phyloP scores from a whole-genome alignment of 352 stramenopile species.

The Phytophthora palmivora region DNA sequence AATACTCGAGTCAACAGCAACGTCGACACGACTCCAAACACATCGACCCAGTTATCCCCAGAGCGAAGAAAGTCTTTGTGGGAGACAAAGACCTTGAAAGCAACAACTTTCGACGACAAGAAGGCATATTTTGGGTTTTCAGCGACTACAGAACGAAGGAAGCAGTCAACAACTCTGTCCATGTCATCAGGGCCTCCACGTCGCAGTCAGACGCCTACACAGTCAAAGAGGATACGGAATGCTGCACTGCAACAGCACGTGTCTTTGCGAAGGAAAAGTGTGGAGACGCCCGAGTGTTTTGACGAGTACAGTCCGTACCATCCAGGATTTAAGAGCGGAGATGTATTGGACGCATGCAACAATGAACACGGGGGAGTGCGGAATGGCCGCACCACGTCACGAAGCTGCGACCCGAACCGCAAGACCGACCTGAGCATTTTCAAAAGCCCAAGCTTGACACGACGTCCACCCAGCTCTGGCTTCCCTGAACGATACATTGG shows the following conservation, averaged over 20 bases:
- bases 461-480: constrained; percentile 54
- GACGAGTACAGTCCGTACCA: constrained; percentile 87
- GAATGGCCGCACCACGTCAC: neutral
- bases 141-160: constrained; percentile 12
- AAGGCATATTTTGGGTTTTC: constrained; percentile 28
- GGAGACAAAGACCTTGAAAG: constrained; percentile 21
- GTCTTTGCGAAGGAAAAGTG: constrained; percentile 13
- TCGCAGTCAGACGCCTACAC: constrained; percentile 17
- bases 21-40: neutral
- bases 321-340: constrained; percentile 55
- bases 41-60: constrained; percentile 15
- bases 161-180: constrained; percentile 2
- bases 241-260: constrained; percentile 8
- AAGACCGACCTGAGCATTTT: constrained; percentile 84
- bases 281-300: constrained; percentile 64
- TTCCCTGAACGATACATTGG: constrained; percentile 84
- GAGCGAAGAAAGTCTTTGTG: constrained; percentile 34
- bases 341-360: constrained; percentile 46
- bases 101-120: constrained; percentile 16
- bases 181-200: neutral
- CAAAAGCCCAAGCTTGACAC: constrained; percentile 64
- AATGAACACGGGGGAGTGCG: constrained; percentile 26
- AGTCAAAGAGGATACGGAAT: constrained; percentile 24
- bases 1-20: neutral
- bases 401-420: constrained; percentile 15